Evolutionary conservation across 768 basidiomycete genomes (phyloP), one percentile per base, ranked within the genome.

Genomic region (Tricholoma saponaceum): DNA sequence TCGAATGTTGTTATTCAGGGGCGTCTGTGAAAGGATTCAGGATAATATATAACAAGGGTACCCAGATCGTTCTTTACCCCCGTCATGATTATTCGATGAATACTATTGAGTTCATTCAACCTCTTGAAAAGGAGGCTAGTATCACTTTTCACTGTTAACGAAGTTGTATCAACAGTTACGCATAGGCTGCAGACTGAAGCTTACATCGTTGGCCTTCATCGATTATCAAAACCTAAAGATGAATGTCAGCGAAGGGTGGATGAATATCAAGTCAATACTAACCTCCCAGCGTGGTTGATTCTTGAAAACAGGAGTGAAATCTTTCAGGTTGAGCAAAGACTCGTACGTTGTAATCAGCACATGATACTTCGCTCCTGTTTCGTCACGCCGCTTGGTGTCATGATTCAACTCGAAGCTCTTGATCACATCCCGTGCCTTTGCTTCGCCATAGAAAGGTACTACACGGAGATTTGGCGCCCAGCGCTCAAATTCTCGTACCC

Each of bases 301-400:
- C 66, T 85, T 90, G 80, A 98, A 96, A 16, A 95, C 82, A 1
- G 81, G 60, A 3, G 75, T 70, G 61, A 91, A 91, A 55, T 95
- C 92, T 63, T 80, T 86, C 9, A 74, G 66, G 57, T 79, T 84
- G 6, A 82, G 83, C 52, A 96, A 72, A n/a, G 85, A 81, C 64
- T 98, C 95, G 67, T 96, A 98, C 0, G 97, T 98, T 0, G 94
- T 92, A 52, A 99, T 77, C 9, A 98, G 84, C 46, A 98, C 90
- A 68, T 99, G 95, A 46, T 86, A 94, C 68, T 85, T 90, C 23
- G 83, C 79, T 22, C 78, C 78, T 14, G 79, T 83, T 18, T 73
- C 74, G 26, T 74, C 76, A 12, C 63, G 63, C 10, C 64, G 72
- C 28, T 74, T 70, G 35, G 69, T 65, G 32, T 72, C 69, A 66